A percentile compares a stretch with the other conserved stretches of the same genome.
phyloP scores from a whole-genome alignment of 164 flowering plant genomes.

The Akebia trifoliata region DNA sequence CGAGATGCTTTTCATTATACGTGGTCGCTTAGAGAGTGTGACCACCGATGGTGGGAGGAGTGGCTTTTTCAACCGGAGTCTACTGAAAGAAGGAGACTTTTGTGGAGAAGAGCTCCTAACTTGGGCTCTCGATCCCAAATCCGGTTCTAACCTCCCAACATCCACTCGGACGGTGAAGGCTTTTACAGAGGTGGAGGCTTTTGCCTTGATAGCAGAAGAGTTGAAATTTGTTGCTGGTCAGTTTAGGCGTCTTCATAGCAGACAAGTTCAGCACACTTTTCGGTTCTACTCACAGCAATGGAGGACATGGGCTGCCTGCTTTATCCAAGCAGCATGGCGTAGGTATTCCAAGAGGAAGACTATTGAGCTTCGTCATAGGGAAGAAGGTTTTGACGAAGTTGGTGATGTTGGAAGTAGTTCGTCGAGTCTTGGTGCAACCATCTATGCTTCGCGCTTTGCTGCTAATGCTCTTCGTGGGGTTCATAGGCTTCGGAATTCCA shows the following conservation, averaged over 20 bases:
- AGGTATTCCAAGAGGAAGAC: conserved; percentile 76
- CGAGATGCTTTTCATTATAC: conserved; percentile 95
- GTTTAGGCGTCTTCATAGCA: conserved; percentile 93
- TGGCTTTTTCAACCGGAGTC: conserved; percentile 83
- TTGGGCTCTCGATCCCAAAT: conserved; percentile 94
- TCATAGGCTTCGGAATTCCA: conserved; percentile 53
- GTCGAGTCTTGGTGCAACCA: conserved; percentile 71
- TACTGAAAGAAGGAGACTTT: conserved; percentile 85
- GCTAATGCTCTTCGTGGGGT: conserved; percentile 86
- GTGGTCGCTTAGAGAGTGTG: conserved; percentile 91
- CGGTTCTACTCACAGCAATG: conserved; percentile 97
- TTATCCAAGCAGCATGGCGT: conserved; percentile 97
- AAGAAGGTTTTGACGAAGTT: conserved; percentile 42
- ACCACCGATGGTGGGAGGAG: conserved; percentile 97
- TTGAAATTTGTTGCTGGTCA: conserved; percentile 92
- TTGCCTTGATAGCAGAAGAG: conserved; percentile 86
- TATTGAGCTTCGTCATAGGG: conserved; percentile 55
- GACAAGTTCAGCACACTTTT: conserved; percentile 96
- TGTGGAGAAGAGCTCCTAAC: conserved; percentile 98
- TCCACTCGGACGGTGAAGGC: conserved; percentile 95
- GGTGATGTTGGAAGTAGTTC: conserved; percentile 36
- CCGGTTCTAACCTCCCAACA: conserved; percentile 81
- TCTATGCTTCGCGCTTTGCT: conserved; percentile 78
- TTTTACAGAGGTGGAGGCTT: conserved; percentile 86
- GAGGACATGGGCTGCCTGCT: conserved; percentile 99